Evolutionary conservation across 495 filamentous ascomycete genomes (phyloP).

Genomic region (Pyrenula aspistea): DNA sequence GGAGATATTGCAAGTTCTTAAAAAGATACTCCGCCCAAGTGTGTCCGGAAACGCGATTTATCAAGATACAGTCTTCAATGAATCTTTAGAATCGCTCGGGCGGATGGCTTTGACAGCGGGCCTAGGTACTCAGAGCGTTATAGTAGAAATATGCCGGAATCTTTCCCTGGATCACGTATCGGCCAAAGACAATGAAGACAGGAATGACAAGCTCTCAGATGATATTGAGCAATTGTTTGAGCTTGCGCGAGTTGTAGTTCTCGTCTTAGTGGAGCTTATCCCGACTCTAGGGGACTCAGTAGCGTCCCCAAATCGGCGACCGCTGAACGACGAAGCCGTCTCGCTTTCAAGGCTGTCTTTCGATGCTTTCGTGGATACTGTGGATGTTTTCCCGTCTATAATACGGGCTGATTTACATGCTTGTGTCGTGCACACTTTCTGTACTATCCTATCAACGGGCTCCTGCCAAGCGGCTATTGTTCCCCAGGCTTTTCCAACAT

Average conservation of each 20-base stretch:
- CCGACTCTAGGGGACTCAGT: slow-evolving; percentile 71
- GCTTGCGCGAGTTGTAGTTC: slow-evolving; percentile 84
- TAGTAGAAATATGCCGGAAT: slow-evolving; percentile 84
- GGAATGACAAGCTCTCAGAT: slow-evolving; percentile 70
- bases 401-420: slow-evolving; percentile 96
- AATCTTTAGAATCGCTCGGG: slow-evolving; percentile 92
- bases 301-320: slow-evolving; percentile 26
- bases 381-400: slow-evolving; percentile 87
- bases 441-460: slow-evolving; percentile 77
- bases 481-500: slow-evolving; percentile 79
- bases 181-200: slow-evolving; percentile 55
- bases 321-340: slow-evolving; percentile 71
- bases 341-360: slow-evolving; percentile 68
- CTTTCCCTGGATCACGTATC: slow-evolving; percentile 85
- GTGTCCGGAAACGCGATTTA: slow-evolving; percentile 96
- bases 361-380: slow-evolving; percentile 81
- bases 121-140: slow-evolving; percentile 77
- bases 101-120: slow-evolving; percentile 86
- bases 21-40: slow-evolving; percentile 89
- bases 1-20: slow-evolving; percentile 79
- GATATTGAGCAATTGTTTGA: slow-evolving; percentile 98
- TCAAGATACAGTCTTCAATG: slow-evolving; percentile 87
- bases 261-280: slow-evolving; percentile 76
- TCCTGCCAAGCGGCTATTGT: slow-evolving; percentile 80
- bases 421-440: slow-evolving; percentile 93